Evolutionary conservation across 768 basidiomycete genomes (phyloP), one percentile per base, ranked within the genome.

Genomic region (Hygrocybe coccinea): DNA sequence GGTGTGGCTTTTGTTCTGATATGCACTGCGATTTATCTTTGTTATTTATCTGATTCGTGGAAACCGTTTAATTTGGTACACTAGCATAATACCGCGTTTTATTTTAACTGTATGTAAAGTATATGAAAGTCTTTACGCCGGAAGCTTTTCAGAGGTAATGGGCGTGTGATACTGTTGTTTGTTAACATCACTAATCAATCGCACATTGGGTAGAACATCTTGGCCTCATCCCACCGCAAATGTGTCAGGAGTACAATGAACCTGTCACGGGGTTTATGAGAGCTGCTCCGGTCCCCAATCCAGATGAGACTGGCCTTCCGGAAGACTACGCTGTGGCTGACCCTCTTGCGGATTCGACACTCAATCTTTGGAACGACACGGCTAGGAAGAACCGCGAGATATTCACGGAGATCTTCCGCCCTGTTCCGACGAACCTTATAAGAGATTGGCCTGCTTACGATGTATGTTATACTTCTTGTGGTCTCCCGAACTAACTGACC

Each of bases 391-490:
- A 97, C 67, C 77, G 91, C 53, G 87, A 89, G 66, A 78, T 94
- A 54, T 95, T 92, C 62, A 85, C 87, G 4, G 89, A 91, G 71
- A 63, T 94, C 29, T 97, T 95, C 77, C 79, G 84, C 38, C 85
- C 89, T n/a, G 82, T 91, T 14, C 92, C 93, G 3, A 87, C 84
- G 11, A 92, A 97, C 70, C 70, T 87, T 24, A 87, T 95, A 49
- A 78, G 85, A 58, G 78, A 78, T 54, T 94, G 90, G 91, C 72
- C 79, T 8, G 80, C 83, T 4, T 95, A 94, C 66, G 84, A 87
- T 50, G 89, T 88, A 61, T 25, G 82, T 69, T 54, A 34, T 52
- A 29, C 21, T 15, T 44, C 22, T n/a, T 37, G 48, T 35, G 48
- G 46, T 33, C n/a, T 46, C n/a, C n/a, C 35, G 50, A 44, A 17